Base-by-base conservation (phyloP, 129 eudicot species). In the Saussurea involucrata region DNA sequence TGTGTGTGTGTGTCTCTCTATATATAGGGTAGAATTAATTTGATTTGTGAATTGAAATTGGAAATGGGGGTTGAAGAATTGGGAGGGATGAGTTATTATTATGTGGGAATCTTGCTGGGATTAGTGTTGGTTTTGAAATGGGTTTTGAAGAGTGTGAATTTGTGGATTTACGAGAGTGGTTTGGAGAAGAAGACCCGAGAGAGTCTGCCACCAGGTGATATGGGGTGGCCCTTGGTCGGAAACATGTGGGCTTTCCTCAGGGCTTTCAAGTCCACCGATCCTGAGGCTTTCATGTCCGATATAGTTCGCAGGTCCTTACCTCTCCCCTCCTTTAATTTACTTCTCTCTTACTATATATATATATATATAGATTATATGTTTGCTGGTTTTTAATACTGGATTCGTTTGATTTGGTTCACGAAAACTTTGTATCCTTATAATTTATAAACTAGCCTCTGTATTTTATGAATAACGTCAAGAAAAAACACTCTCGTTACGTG, bases 181-280 rank as follows among this genome's bases (percentile, higher is more conserved):
- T 81, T 90, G 73, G 96, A 83, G 29, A 78, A 79, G 8, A 90
- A 80, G 70, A 73, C 8, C 40, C 79, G 81, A 69, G 79, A 42
- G 42, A 24, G 65, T 10, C 76, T 92, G 77, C 98, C 96, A 15
- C 98, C 98, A 4, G 96, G 96, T 69, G 96, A 90, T 78, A 22
- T 84, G 9, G 96, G 98, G 1, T 88, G 88, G 93, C 98, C 98
- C 29, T 81, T 88, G 18, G 34, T 92, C 64, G 98, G 98, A 0
- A 86, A 88, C 72, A 92, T 92, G 98, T 90, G 85, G 93, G 78
- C 93, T 20, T 92, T 92, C 57, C 98, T 92, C 71, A 78, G 86
- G 75, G 98, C 98, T 75, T 92, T 86, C 87, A 90, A 90, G 90
- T 90, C 93, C 42, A 68, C n/a, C 17, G 28, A 86, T 68, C 98